These are phyloP conservation scores for Moricandia arvensis DNA, from an alignment of 345 rosid genomes.

Conservation along the genomic window DNA sequence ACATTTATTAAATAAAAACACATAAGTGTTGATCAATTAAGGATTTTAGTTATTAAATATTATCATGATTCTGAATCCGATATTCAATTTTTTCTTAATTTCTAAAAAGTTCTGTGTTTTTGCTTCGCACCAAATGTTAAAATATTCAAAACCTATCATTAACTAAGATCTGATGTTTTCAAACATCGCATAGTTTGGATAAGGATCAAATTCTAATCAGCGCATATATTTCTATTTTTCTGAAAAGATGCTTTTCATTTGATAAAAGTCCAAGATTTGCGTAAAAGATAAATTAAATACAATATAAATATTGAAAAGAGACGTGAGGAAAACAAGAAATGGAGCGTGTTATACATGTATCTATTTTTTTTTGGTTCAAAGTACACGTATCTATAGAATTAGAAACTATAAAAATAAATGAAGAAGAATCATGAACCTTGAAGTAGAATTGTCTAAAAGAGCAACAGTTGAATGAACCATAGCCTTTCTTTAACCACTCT, in stretches of 20 bases:
- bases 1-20: not conserved
- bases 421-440: constrained; percentile 6
- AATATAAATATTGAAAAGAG: not conserved
- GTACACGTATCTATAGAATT: too few species aligned
- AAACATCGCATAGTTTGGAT: not conserved
- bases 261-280: not conserved
- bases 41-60: too few species aligned
- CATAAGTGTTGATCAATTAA: not conserved
- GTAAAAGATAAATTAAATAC: not conserved
- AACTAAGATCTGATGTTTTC: too few species aligned
- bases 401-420: not conserved
- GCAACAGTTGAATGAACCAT: constrained; percentile 29
- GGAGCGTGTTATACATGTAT: too few species aligned
- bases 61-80: too few species aligned
- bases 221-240: not conserved
- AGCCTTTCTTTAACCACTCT: not conserved
- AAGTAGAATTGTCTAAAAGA: constrained; percentile 28
- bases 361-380: too few species aligned
- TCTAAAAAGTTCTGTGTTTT: too few species aligned
- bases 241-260: not conserved
- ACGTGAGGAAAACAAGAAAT: too few species aligned
- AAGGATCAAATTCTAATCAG: not conserved
- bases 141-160: too few species aligned
- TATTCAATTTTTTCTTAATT: too few species aligned
- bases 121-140: too few species aligned